Conservation (phyloP, 106 monocot species). For the Acorus gramineus region DNA sequence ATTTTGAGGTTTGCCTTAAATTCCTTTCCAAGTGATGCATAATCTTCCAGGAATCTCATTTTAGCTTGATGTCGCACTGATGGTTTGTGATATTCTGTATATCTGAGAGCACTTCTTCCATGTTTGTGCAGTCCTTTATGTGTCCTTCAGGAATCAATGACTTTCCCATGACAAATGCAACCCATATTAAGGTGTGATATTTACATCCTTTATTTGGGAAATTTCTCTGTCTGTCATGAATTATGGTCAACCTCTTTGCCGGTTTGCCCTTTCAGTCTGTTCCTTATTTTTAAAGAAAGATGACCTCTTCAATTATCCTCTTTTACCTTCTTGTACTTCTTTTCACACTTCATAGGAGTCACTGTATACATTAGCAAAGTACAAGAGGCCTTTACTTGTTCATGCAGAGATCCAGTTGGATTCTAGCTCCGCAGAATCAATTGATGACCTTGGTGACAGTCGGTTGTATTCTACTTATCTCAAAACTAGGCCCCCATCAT, state of each 20-base stretch:
- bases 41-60: too few relatives aligned
- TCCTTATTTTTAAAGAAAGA: too few relatives aligned
- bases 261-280: too few relatives aligned
- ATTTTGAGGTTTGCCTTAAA: too few relatives aligned
- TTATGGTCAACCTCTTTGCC: background rate
- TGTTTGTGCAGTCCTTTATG: conserved; percentile 74
- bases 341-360: conserved; percentile 50
- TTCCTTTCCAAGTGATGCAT: too few relatives aligned
- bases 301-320: too few relatives aligned
- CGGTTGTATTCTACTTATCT: conserved; percentile 79
- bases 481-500: conserved; percentile 75
- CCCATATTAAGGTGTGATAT: conserved; percentile 79
- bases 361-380: conserved; percentile 58
- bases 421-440: conserved; percentile 15
- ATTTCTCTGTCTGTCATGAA: conserved; percentile 2
- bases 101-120: too few relatives aligned
- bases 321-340: background rate
- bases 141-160: conserved; percentile 99
- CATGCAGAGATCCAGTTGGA: conserved; percentile 76
- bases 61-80: too few relatives aligned
- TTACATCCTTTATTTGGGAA: too few relatives aligned
- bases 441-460: conserved; percentile 27
- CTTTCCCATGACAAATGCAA: conserved; percentile 94
- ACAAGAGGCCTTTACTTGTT: conserved; percentile 84
- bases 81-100: too few relatives aligned